A percentile compares a stretch with the other conserved stretches of the same genome.
These are phyloP conservation scores for Colletotrichum cordylinicola DNA, from an alignment of 2,329 filamentous ascomycete genomes.

Conservation along the genomic window DNA sequence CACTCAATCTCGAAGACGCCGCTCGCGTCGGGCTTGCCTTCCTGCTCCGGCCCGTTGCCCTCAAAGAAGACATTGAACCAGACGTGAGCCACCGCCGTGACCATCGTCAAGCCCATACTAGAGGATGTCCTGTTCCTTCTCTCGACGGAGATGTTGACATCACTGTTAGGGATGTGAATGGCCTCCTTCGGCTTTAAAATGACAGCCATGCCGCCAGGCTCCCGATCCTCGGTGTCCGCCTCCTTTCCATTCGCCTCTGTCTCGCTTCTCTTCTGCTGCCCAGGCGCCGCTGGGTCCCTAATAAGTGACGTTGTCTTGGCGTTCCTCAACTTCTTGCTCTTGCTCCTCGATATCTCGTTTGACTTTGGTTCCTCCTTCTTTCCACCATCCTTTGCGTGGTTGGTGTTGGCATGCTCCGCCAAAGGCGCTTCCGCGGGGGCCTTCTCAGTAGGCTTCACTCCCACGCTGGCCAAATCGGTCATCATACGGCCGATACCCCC, in stretches of 20 bases:
- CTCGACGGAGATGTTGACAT: constrained; percentile 91
- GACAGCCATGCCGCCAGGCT: constrained; percentile 72
- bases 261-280: constrained; percentile 9
- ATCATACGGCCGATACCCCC: constrained; percentile 56
- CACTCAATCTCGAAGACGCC: constrained; percentile 67
- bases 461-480: constrained; percentile 56
- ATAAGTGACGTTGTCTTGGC: constrained; percentile 38
- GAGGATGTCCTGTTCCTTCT: constrained; percentile 80
- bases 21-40: constrained; percentile 69
- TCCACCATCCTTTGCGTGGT: constrained; percentile 20
- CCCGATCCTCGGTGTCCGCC: constrained; percentile 24
- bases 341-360: constrained; percentile 14
- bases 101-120: constrained; percentile 83
- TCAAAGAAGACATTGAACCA: constrained; percentile 99
- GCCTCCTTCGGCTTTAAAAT: constrained; percentile 76
- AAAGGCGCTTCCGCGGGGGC: constrained; percentile 40
- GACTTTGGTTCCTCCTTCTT: constrained; percentile 6
- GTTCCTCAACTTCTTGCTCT: constrained; percentile 26
- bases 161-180: constrained; percentile 77
- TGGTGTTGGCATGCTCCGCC: constrained; percentile 30
- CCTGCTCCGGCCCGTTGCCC: constrained; percentile 74
- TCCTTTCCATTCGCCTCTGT: constrained; percentile 4
- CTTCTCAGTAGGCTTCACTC: constrained; percentile 35
- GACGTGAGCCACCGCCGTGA: constrained; percentile 90
- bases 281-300: constrained; percentile 15